Conservation (phyloP, 169 alveolate species). For the Plasmodium ovale region DNA sequence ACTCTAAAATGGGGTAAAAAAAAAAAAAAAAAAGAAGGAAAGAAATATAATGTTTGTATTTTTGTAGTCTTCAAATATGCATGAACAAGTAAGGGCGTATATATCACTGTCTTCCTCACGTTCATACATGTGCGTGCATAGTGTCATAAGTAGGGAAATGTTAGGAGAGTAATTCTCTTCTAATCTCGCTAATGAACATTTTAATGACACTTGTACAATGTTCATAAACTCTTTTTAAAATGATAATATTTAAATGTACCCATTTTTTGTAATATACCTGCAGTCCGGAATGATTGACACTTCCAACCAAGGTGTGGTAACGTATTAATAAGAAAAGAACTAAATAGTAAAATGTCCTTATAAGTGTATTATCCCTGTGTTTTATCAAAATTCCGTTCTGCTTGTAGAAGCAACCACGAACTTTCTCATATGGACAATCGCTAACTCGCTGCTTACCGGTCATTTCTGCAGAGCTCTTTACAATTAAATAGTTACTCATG, state of each 20-base stretch:
- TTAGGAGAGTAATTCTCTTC: too few relatives aligned
- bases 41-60: too few relatives aligned
- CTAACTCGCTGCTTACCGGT: not conserved
- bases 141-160: too few relatives aligned
- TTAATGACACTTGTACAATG: too few relatives aligned
- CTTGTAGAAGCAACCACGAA: slow-evolving; percentile 65
- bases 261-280: slow-evolving; percentile 30
- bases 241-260: not conserved
- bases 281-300: slow-evolving; percentile 43
- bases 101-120: not conserved
- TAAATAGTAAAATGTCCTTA: slow-evolving; percentile 29
- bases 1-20: slow-evolving; percentile 6
- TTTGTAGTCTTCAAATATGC: too few relatives aligned
- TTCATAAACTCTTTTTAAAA: too few relatives aligned
- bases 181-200: too few relatives aligned
- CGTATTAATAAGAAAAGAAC: slow-evolving; percentile 31
- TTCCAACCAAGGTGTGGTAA: slow-evolving; percentile 61
- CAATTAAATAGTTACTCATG: slow-evolving; percentile 19
- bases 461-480: not conserved
- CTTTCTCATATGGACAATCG: slow-evolving; percentile 33
- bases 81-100: not conserved
- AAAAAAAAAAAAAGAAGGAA: not conserved
- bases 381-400: slow-evolving; percentile 61
- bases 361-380: slow-evolving; percentile 37
- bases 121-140: not conserved